These are phyloP conservation scores for Cunninghamia lanceolata DNA, from an alignment of 75 land plant genomes.

Conservation along the genomic window DNA sequence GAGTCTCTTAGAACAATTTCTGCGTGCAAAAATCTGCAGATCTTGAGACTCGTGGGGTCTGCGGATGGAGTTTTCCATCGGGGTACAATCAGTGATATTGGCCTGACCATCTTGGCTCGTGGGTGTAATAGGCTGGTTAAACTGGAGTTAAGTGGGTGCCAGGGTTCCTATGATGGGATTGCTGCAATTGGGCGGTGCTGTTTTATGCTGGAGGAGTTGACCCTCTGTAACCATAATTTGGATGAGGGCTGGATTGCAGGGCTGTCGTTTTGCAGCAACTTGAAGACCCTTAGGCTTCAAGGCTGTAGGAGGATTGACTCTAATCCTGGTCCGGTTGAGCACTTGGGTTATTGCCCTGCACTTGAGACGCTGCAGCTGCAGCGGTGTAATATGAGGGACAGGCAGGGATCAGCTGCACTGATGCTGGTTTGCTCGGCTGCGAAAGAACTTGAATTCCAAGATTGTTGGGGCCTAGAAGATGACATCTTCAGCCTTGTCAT, in stretches of 20 bases:
- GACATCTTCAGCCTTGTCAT: slow-evolving; percentile 49
- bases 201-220: slow-evolving; percentile 88
- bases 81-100: slow-evolving; percentile 69
- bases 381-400: slow-evolving; percentile 72
- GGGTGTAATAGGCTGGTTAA: slow-evolving; percentile 74
- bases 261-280: slow-evolving; percentile 57
- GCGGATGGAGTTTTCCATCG: slow-evolving; percentile 41
- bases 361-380: slow-evolving; percentile 64
- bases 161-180: slow-evolving; percentile 87
- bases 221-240: slow-evolving; percentile 66
- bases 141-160: slow-evolving; percentile 81
- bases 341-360: slow-evolving; percentile 68
- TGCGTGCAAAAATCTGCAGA: slow-evolving; percentile 67
- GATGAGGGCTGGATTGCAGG: slow-evolving; percentile 85
- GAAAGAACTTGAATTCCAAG: slow-evolving; percentile 63
- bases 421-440: slow-evolving; percentile 56
- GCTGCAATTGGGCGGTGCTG: slow-evolving; percentile 91
- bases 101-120: slow-evolving; percentile 86
- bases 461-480: slow-evolving; percentile 95
- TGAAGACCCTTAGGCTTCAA: slow-evolving; percentile 71
- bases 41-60: slow-evolving; percentile 61
- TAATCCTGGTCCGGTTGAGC: slow-evolving; percentile 71
- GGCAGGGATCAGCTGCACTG: slow-evolving; percentile 52
- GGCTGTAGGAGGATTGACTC: slow-evolving; percentile 73
- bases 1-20: slow-evolving; percentile 50